Conservation (phyloP, 441 rosid genomes). For the Gossypium schwendimanii region DNA sequence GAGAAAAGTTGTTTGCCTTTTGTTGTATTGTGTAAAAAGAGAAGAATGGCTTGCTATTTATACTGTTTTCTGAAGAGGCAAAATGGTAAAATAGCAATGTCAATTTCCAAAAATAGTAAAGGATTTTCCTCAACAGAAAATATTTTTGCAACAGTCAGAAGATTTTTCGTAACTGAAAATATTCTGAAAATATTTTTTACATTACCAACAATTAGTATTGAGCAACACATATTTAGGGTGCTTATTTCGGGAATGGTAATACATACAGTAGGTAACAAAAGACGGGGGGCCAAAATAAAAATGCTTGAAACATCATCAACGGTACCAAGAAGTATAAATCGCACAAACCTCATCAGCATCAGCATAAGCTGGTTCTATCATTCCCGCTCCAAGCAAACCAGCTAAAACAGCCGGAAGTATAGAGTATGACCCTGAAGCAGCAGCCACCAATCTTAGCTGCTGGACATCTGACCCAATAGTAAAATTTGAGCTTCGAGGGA, state of each 20-base stretch:
- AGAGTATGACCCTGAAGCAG: slow-evolving; percentile 12
- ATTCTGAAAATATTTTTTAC: no score
- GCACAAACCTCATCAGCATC: slow-evolving; percentile 59
- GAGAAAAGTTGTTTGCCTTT: no score
- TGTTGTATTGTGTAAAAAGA: no score
- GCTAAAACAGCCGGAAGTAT: slow-evolving; percentile 46
- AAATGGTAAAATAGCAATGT: no score
- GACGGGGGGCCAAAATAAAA: background rate
- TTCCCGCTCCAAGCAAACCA: slow-evolving; percentile 50
- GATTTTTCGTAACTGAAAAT: no score
- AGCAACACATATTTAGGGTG: background rate
- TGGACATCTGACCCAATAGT: slow-evolving; percentile 24
- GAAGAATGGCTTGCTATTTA: no score
- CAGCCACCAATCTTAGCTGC: slow-evolving; percentile 8
- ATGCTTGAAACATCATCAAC: background rate
- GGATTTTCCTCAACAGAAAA: no score
- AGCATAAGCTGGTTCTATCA: slow-evolving; percentile 48
- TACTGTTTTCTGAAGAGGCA: no score
- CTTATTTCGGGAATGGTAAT: background rate
- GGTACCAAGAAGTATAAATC: background rate
- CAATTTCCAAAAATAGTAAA: no score
- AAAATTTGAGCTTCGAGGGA: background rate
- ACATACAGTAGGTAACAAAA: background rate
- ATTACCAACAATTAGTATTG: no score
- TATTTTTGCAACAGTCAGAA: no score